These are phyloP conservation scores for Collybiopsis luxurians DNA, from an alignment of 768 basidiomycete genomes.

Conservation along the genomic window DNA sequence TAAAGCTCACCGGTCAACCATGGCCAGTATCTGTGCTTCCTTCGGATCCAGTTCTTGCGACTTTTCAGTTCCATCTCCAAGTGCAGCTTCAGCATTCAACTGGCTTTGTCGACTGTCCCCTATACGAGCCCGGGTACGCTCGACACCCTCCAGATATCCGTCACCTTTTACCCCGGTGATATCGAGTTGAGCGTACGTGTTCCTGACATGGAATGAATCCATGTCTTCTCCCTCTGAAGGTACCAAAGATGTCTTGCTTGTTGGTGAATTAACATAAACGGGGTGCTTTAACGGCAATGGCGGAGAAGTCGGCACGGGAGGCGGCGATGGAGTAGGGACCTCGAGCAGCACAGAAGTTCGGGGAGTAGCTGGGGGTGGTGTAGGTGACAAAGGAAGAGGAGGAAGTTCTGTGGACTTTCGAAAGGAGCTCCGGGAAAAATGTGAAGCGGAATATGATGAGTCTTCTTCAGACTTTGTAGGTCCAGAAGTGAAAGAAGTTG, in stretches of 20 bases:
- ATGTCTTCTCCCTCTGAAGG: slow-evolving; percentile 79
- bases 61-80: slow-evolving; percentile 60
- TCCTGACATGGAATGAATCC: slow-evolving; percentile 81
- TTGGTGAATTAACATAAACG: slow-evolving; percentile 25
- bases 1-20: slow-evolving; percentile 78
- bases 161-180: slow-evolving; percentile 90
- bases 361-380: slow-evolving; percentile 19
- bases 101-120: slow-evolving; percentile 57
- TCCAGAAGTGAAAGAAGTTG: slow-evolving; percentile 2
- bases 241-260: slow-evolving; percentile 59
- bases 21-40: slow-evolving; percentile 70
- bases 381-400: slow-evolving; percentile 13
- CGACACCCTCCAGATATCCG: slow-evolving; percentile 91
- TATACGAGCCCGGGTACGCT: slow-evolving; percentile 81
- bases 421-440: background rate
- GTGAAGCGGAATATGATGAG: slow-evolving; percentile 8
- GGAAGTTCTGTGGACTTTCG: slow-evolving; percentile 22
- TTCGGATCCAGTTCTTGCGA: slow-evolving; percentile 64
- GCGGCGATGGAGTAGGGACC: slow-evolving; percentile 11
- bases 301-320: slow-evolving; percentile 20
- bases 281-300: slow-evolving; percentile 38
- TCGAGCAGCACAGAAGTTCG: slow-evolving; percentile 21
- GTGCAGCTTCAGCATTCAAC: slow-evolving; percentile 49
- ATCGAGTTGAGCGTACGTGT: slow-evolving; percentile 89
- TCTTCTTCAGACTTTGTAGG: slow-evolving; percentile 1